Evolutionary conservation across 768 basidiomycete genomes (phyloP).

Genomic region (Lactarius akahatsu): DNA sequence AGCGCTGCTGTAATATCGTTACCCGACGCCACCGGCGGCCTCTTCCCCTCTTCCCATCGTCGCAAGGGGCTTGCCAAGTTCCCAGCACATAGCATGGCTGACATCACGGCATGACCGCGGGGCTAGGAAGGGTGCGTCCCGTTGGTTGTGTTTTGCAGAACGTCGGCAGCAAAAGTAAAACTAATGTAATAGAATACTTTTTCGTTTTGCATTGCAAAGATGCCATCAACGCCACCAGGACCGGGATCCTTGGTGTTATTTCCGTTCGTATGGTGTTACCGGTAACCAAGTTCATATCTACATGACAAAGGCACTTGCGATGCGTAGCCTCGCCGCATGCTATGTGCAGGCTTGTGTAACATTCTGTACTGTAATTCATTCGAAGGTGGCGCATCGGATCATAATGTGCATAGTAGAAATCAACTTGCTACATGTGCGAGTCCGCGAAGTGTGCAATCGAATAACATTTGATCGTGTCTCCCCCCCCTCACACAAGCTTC

Average conservation of each 20-base stretch:
- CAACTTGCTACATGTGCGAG: not conserved
- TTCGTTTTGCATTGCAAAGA: not conserved
- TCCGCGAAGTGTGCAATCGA: not conserved
- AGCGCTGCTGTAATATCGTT: not conserved
- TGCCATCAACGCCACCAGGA: not conserved
- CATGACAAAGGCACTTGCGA: not conserved
- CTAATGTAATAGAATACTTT: not conserved
- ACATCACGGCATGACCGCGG: not conserved
- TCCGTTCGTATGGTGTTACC: not conserved
- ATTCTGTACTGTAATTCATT: not conserved
- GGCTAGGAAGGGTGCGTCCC: not conserved
- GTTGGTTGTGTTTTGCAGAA: not conserved
- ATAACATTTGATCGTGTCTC: not conserved
- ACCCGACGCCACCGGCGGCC: not conserved
- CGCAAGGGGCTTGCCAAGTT: not conserved
- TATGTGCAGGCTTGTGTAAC: not conserved
- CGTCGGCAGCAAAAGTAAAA: not conserved
- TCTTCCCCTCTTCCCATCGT: not conserved
- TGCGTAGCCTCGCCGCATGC: not conserved
- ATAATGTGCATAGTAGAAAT: not conserved
- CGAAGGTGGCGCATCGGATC: not conserved
- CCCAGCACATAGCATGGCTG: not conserved
- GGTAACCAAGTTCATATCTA: not conserved
- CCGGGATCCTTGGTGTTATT: not conserved
- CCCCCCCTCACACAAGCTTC: not conserved